Percentiles rank a stretch among this genome's conserved stretches.
These are phyloP conservation scores for Stereum hirsutum DNA, from an alignment of 1,284 basidiomycete genomes.

Conservation along the genomic window DNA sequence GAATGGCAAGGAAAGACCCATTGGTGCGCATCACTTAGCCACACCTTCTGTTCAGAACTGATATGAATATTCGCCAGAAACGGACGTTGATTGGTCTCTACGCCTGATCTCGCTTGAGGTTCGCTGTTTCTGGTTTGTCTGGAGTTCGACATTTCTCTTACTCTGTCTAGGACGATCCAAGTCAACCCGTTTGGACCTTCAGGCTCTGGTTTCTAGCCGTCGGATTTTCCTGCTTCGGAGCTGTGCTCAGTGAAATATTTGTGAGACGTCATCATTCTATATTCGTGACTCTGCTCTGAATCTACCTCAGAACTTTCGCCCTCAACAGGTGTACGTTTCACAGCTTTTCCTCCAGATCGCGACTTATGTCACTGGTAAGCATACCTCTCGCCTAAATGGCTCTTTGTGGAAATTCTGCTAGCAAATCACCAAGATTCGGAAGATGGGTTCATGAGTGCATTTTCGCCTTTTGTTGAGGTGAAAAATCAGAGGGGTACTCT, in stretches of 20 bases:
- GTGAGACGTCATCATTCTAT: conserved; percentile 3
- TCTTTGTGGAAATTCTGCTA: too few relatives aligned
- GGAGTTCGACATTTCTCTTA: too few relatives aligned
- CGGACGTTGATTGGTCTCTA: not conserved
- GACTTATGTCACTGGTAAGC: conserved; percentile 27
- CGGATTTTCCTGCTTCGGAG: conserved; percentile 19
- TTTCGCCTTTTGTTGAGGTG: too few relatives aligned
- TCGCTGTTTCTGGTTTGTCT: too few relatives aligned
- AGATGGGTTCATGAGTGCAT: too few relatives aligned
- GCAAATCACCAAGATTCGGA: too few relatives aligned
- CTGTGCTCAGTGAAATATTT: conserved; percentile 28
- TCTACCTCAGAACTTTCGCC: conserved; percentile 24
- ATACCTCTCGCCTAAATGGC: too few relatives aligned
- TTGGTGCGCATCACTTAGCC: not conserved
- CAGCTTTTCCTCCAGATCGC: conserved; percentile 26
- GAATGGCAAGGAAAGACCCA: not conserved
- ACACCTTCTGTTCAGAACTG: not conserved
- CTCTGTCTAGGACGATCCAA: conserved; percentile 29
- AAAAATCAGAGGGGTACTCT: too few relatives aligned
- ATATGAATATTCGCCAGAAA: not conserved
- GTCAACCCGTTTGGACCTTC: conserved; percentile 27
- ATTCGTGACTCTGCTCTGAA: not conserved
- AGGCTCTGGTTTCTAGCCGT: conserved; percentile 25
- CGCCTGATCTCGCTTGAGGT: not conserved
- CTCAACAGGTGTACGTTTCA: conserved; percentile 23